phyloP scores from a whole-genome alignment of 1,284 basidiomycete species.

The Rhodotorula mucilaginosa region DNA sequence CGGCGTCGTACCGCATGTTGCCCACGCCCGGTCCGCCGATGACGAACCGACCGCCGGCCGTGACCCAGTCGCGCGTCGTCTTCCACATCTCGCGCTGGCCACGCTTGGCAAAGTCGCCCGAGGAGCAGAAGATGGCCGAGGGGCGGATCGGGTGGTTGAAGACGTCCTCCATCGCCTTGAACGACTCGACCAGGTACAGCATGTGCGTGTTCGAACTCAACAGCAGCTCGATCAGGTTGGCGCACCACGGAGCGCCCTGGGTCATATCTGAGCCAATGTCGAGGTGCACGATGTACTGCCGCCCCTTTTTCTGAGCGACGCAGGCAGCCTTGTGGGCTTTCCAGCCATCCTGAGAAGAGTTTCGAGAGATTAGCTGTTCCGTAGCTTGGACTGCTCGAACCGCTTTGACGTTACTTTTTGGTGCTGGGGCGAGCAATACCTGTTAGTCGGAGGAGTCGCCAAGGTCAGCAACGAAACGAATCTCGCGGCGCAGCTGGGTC shows the following conservation, averaged over 20 bases:
- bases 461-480: too few relatives aligned
- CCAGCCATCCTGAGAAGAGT: slow-evolving; percentile 4
- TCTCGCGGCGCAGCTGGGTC: background rate
- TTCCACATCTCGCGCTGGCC: background rate
- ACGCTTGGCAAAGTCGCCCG: background rate
- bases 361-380: background rate
- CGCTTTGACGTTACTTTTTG: background rate
- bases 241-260: slow-evolving; percentile 8
- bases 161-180: background rate
- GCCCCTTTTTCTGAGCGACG: background rate
- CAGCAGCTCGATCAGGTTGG: slow-evolving; percentile 10
- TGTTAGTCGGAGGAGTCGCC: background rate
- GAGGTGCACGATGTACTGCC: slow-evolving; percentile 9
- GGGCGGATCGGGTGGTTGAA: slow-evolving; percentile 6
- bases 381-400: background rate
- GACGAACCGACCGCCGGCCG: slow-evolving; percentile 1
- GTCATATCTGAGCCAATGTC: slow-evolving; percentile 1
- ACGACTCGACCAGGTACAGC: background rate
- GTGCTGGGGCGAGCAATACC: slow-evolving; percentile 2
- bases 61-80: background rate
- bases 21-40: slow-evolving; percentile 6
- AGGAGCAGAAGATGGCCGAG: background rate
- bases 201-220: background rate
- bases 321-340: slow-evolving; percentile 11
- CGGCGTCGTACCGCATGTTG: background rate